These are phyloP conservation scores for Allium sativum DNA, from an alignment of 106 monocot species.

Conservation along the genomic window DNA sequence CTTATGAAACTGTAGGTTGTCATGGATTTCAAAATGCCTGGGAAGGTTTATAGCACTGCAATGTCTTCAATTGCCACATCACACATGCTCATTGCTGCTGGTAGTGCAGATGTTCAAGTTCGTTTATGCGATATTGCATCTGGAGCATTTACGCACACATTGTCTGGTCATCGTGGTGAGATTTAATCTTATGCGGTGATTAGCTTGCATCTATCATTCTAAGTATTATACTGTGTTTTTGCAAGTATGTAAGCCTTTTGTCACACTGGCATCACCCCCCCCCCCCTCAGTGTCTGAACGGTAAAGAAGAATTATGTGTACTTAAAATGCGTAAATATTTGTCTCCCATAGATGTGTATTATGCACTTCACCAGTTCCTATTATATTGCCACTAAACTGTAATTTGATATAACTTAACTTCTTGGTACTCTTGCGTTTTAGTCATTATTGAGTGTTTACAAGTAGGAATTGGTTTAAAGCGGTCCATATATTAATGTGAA, in stretches of 20 bases:
- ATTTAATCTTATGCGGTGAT: neutral
- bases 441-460: neutral
- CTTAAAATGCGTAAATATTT: neutral
- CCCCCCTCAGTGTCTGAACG: too few species aligned
- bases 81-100: conserved; percentile 91
- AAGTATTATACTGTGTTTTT: too few species aligned
- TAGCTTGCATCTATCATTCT: too few species aligned
- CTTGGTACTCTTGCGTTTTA: too few species aligned
- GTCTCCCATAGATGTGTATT: neutral
- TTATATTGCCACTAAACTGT: neutral
- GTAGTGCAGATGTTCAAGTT: conserved; percentile 90
- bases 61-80: conserved; percentile 80
- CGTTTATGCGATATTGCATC: conserved; percentile 92
- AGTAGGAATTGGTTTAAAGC: neutral
- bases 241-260: too few species aligned
- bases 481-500: conserved; percentile 10
- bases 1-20: conserved; percentile 36
- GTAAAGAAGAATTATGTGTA: too few species aligned
- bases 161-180: conserved; percentile 92
- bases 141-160: conserved; percentile 95
- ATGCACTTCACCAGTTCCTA: neutral
- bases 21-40: conserved; percentile 97
- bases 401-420: neutral
- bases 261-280: too few species aligned
- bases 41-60: conserved; percentile 68